Evolutionary conservation across 2,329 filamentous ascomycete genomes (phyloP), one percentile per base, ranked within the genome.

Genomic region (Colletotrichum neosansevieriae): DNA sequence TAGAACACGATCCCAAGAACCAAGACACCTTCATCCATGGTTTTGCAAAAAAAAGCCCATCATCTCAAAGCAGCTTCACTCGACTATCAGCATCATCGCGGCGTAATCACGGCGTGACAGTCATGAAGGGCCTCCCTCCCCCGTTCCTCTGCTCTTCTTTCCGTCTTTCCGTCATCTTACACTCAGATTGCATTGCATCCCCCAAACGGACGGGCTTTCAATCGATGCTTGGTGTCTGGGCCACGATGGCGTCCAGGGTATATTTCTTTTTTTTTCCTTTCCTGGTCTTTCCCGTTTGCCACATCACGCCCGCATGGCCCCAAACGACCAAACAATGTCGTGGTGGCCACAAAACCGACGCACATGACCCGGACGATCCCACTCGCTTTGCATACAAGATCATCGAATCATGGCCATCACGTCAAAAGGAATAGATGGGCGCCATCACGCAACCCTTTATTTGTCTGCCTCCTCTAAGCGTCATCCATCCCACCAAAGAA

Each of bases 351-450:
- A 13, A 47, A 32, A 10, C 21, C 7, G 57, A 49, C 38, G 47
- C 58, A 61, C 58, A 61, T 53, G 58, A 61, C 47, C 47, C 24
- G 47, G 58, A 47, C 47, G 58, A 45, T 61, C 47, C 45, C 32
- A 34, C 21, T 51, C 58, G 47, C 58, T 34, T 61, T n/a, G 58
- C 58, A n/a, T 36, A 29, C 21, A 10, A 19, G n/a, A 45, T 21
- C 47, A 24, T 34, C 36, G 21, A 42, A 44, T 24, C 44, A 24
- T 24, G 24, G 58, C 19, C 58, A 47, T 44, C 47, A 24, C 24
- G 12, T n/a, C 40, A 36, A 42, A 13, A 15, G 36, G 13, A 4
- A 38, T 11, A 4, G 36, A 4, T 38, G 13, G 38, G 36, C 32
- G 13, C 6, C 13, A 29, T 58, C 13, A 21, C 38, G 21, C 24